Evolutionary conservation across 441 rosid genomes (phyloP), one percentile per base, ranked within the genome.

Genomic region (Croton setiger): DNA sequence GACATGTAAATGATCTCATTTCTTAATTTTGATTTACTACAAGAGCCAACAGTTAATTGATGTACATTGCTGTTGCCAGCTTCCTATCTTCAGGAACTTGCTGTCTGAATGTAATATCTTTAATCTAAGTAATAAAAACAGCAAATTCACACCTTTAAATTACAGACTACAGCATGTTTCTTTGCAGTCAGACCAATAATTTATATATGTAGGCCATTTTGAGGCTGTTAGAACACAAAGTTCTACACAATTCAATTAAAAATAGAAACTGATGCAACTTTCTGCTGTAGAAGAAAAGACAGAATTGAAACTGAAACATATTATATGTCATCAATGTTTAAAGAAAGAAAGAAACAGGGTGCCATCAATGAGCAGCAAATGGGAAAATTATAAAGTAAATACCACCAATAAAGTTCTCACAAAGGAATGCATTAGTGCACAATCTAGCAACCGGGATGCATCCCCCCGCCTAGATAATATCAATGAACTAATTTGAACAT

Each of bases 91-190:
- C 11, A 2, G 21, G 60, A 12, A 23, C 17, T 31, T 31, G 18
- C 31, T 31, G n/a, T 21, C 18, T 27, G 0, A 64, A 14, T 31
- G 4, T 13, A 57, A 39, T 23, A 67, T 57, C 31, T 15, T 45
- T 27, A 57, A 48, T 5, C 8, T n/a, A 10, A 37, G n/a, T 44
- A 35, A 48, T 52, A 64, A 56, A 43, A 60, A 11, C 35, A 45
- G 48, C 53, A 68, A 18, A 54, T 11, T 64, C 45, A 67, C 17
- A 35, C 17, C 52, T 51, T 60, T 33, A 65, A 20, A 36, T 44
- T 27, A 27, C 31, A 27, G 27, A 23, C 36, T 45, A 51, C 65
- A 12, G 17, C 17, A 35, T 39, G 57, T 59, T 31, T 51, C 31
- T 4, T 18, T 21, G 44, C 17, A 4, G 18, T 52, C 31, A 14